phyloP scores from a whole-genome alignment of 441 rosid genomes.

The Gossypium trilobum region DNA sequence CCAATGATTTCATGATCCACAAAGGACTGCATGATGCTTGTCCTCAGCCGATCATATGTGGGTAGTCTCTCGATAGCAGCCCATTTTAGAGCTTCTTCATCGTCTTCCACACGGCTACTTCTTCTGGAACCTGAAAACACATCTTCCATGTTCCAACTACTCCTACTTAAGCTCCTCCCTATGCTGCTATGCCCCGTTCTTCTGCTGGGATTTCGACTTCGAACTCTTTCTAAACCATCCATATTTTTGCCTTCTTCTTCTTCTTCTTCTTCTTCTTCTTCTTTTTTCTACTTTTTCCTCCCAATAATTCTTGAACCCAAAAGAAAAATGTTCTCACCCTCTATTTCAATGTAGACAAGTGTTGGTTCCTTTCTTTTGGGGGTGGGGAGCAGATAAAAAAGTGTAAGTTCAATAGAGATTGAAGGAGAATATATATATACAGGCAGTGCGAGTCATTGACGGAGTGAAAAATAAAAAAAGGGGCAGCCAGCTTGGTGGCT shows the following conservation, averaged over 20 bases:
- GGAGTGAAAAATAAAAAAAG: neutral
- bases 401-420: neutral
- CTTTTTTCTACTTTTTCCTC: neutral
- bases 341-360: too few relatives aligned
- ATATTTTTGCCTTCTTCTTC: neutral
- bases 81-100: constrained; percentile 90
- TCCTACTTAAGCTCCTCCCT: constrained; percentile 46
- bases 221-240: constrained; percentile 12
- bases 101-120: constrained; percentile 38
- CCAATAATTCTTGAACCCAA: neutral
- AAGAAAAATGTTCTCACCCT: too few relatives aligned
- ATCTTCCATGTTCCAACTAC: constrained; percentile 55
- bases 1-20: constrained; percentile 32
- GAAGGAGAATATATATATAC: neutral
- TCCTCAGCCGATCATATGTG: constrained; percentile 57
- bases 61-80: constrained; percentile 83
- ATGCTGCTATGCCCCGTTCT: constrained; percentile 28
- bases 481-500: neutral
- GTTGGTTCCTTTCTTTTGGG: too few relatives aligned
- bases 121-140: constrained; percentile 34
- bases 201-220: constrained; percentile 3
- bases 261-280: neutral
- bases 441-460: neutral
- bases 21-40: constrained; percentile 44
- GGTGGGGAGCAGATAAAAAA: neutral